Conservation (phyloP, 2,329 filamentous ascomycete genomes). For the Aspergillus vadensis region DNA sequence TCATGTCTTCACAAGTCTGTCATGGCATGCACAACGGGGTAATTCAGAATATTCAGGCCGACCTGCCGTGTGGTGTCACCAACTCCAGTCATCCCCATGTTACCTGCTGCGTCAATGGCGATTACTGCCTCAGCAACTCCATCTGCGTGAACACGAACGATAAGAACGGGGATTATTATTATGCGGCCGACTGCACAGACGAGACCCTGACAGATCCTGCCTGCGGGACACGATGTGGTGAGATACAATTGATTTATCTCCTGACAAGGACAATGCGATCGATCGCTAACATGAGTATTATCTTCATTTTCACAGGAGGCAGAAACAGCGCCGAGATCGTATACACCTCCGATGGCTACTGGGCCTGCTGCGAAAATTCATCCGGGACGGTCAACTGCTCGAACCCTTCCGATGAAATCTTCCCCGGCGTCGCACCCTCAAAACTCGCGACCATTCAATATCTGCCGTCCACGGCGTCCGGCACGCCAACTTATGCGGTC, state of each 20-base stretch:
- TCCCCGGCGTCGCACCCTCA: constrained; percentile 5
- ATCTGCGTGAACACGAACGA: constrained; percentile 1
- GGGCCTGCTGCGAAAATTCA: constrained; percentile 10
- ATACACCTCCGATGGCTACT: neutral
- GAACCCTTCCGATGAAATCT: constrained; percentile 7
- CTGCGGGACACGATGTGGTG: constrained; percentile 16
- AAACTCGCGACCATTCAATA: constrained; percentile 14
- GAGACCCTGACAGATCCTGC: constrained; percentile 8
- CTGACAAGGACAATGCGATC: neutral
- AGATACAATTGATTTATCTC: neutral
- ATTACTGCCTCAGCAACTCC: constrained; percentile 17
- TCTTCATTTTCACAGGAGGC: neutral
- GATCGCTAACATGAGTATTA: neutral
- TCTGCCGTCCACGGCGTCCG: constrained; percentile 1
- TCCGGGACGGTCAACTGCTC: constrained; percentile 7
- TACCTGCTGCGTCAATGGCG: constrained; percentile 15
- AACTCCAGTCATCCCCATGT: constrained; percentile 14
- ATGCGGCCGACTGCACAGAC: constrained; percentile 16
- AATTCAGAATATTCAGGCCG: neutral
- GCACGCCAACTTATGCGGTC: constrained; percentile 6
- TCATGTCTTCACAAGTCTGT: constrained; percentile 5
- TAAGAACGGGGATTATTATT: constrained; percentile 1
- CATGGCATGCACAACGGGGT: constrained; percentile 7
- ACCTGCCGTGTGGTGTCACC: constrained; percentile 10
- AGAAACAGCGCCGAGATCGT: neutral